Evolutionary conservation across 139 green algal genomes (phyloP), one percentile per base, ranked within the genome.

Genomic region (Auxenochlorella pyrenoidosa): DNA sequence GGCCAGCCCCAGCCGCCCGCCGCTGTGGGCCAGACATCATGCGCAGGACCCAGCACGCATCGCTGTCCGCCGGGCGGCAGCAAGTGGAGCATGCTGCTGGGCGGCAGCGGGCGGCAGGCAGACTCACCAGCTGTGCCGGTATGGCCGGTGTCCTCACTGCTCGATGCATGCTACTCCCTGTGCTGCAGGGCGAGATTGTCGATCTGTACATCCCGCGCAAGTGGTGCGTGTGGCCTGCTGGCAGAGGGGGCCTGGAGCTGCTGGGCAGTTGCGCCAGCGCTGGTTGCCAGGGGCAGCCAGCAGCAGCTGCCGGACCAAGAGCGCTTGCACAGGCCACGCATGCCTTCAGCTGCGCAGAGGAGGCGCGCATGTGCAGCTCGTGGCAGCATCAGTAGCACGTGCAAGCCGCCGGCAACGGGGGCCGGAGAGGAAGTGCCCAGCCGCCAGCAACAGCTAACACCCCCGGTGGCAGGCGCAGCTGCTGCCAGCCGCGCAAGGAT

Each of bases 181-280:
- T 60, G 13, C 30, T 76, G 80, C 96, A 96, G 83, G 96, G 96
- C 85, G 91, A 98, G 86, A 95, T 94, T 80, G 96, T 99, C 32
- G 97, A 99, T 89, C 94, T 99, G 79, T 99, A 99, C 97, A 98
- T 99, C 86, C 97, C 97, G 54, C 91, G 97, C 90, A 99, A 99
- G 93, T 99, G 97, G 96, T 99, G 90, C 88, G 95, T 83, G 51
- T 16, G 19, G 47, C 54, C 54, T 63, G 54, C 54, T 63, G 22
- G 63, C 75, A 75, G 30, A 6, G 16, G 51, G 47, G 58, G 54
- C 6, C 21, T 24, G 43, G 32, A 47, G 77, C 77, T 2, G 24
- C 19, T 13, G n/a, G 40, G 79, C 16, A 60, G 79, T 32, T n/a
- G 47, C 32, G 43, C 26, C 63, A n/a, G n/a, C n/a, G 73, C 41